These are phyloP conservation scores for Zoysia japonica DNA, from an alignment of 176 grass and related monocot genomes.

Conservation along the genomic window DNA sequence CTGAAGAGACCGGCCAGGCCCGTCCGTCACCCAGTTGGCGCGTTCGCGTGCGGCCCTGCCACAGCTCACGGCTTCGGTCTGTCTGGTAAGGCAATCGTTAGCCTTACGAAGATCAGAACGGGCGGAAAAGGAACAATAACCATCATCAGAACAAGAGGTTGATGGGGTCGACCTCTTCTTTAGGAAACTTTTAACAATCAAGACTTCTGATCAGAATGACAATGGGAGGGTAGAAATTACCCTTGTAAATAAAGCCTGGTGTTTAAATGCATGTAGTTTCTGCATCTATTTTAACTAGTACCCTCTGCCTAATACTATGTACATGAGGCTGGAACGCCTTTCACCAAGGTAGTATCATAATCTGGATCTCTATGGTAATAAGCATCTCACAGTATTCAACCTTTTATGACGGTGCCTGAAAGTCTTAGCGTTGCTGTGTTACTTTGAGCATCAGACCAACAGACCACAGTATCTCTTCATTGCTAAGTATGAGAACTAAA, in stretches of 20 bases:
- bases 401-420: not conserved
- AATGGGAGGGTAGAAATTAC: not conserved
- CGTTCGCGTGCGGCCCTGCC: conserved; percentile 60
- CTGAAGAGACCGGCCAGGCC: conserved; percentile 69
- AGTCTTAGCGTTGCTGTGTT: not conserved
- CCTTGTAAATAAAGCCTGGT: conserved; percentile 20
- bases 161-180: not conserved
- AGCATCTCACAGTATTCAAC: not conserved
- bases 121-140: conserved; percentile 78
- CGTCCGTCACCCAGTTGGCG: conserved; percentile 75
- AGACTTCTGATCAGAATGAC: not conserved
- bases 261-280: conserved; percentile 9
- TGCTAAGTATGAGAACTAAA: not conserved
- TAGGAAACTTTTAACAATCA: not conserved
- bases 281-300: not conserved
- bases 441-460: not conserved
- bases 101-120: conserved; percentile 80
- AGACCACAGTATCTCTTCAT: not conserved
- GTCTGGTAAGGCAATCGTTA: conserved; percentile 81
- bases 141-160: conserved; percentile 85
- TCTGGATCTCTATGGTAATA: not conserved
- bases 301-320: not conserved
- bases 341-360: not conserved
- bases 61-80: conserved; percentile 37
- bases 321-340: not conserved